Evolutionary conservation across 768 basidiomycete species (phyloP).

Genomic region (Fomitopsis pulvina): DNA sequence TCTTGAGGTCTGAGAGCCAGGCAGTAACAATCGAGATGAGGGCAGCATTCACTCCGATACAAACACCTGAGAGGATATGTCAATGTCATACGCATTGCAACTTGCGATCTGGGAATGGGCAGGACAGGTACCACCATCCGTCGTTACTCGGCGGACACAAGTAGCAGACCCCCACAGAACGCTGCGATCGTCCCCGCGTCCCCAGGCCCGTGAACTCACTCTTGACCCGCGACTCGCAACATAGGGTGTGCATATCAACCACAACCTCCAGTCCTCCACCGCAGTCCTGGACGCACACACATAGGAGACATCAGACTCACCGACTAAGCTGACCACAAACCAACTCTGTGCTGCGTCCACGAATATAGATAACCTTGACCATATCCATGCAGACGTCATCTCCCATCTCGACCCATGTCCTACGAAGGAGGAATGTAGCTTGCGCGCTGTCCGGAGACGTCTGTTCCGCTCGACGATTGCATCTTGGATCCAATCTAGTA

Average conservation of each 20-base stretch:
- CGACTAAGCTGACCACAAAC: slow-evolving; percentile 87
- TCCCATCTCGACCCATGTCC: slow-evolving; percentile 46
- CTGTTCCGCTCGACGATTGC: slow-evolving; percentile 83
- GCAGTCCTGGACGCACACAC: too few relatives aligned
- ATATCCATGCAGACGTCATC: slow-evolving; percentile 50
- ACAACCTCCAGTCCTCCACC: too few relatives aligned
- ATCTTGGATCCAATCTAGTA: slow-evolving; percentile 93
- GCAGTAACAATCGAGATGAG: slow-evolving; percentile 91
- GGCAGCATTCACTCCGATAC: slow-evolving; percentile 92
- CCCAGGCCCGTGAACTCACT: too few relatives aligned
- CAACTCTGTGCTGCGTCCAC: slow-evolving; percentile 79
- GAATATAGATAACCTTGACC: slow-evolving; percentile 52
- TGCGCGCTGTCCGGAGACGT: slow-evolving; percentile 56
- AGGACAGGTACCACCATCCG: background rate
- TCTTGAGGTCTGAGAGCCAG: slow-evolving; percentile 97
- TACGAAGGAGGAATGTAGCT: slow-evolving; percentile 34
- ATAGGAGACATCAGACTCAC: slow-evolving; percentile 32
- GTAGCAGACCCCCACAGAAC: too few relatives aligned
- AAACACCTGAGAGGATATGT: slow-evolving; percentile 49
- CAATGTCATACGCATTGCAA: background rate
- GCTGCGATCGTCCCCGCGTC: too few relatives aligned
- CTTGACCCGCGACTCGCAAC: too few relatives aligned
- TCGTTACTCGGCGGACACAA: too few relatives aligned
- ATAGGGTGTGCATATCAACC: too few relatives aligned
- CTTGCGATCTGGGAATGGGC: background rate